phyloP scores from a whole-genome alignment of 1,139 yeast species.

The Sugiyamaella pinicola region DNA sequence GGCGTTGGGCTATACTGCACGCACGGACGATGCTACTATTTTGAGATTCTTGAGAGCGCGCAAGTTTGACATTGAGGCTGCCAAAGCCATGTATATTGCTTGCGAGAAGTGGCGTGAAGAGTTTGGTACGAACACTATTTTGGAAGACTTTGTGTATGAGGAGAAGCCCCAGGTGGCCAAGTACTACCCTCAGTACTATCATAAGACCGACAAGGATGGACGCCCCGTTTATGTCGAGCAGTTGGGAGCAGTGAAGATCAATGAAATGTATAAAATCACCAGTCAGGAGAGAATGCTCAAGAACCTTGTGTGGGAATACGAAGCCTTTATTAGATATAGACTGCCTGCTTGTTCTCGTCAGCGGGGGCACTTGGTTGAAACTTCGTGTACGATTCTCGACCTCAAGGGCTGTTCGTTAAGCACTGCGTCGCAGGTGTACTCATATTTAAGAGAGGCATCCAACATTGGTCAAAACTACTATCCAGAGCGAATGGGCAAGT shows the following conservation, averaged over 20 bases:
- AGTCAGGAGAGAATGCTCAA: constrained; percentile 94
- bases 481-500: constrained; percentile 99
- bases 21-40: constrained; percentile 88
- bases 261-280: constrained; percentile 90
- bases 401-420: constrained; percentile 89
- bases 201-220: constrained; percentile 95
- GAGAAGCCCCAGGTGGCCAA: constrained; percentile 90
- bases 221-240: constrained; percentile 95
- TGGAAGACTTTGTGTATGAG: constrained; percentile 81
- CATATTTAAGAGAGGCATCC: constrained; percentile 91
- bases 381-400: constrained; percentile 94
- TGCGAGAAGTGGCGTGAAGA: constrained; percentile 93
- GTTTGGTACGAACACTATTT: constrained; percentile 82
- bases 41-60: constrained; percentile 93
- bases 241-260: constrained; percentile 84
- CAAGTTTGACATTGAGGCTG: constrained; percentile 80
- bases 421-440: constrained; percentile 80
- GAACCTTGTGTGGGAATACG: constrained; percentile 97
- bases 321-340: constrained; percentile 78
- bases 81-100: constrained; percentile 77
- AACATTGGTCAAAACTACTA: constrained; percentile 94
- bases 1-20: constrained; percentile 65
- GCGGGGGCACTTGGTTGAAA: constrained; percentile 77
- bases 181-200: constrained; percentile 95
- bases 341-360: constrained; percentile 94